Conservation (phyloP, 768 basidiomycete genomes). For the Mycena pura region DNA sequence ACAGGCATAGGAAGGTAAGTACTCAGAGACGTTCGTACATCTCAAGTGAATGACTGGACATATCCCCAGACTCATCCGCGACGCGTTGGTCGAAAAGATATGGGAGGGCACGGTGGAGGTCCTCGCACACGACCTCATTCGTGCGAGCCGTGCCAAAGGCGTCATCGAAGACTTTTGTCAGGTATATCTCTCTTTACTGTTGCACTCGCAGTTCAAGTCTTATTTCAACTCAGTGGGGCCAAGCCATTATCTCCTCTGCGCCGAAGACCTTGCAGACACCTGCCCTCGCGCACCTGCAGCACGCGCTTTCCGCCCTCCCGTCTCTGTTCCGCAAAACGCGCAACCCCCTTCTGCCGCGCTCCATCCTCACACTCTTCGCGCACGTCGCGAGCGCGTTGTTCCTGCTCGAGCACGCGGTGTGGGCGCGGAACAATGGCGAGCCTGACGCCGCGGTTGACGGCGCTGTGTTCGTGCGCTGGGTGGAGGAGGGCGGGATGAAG, state of each 20-base stretch:
- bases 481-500: slow-evolving; percentile 20
- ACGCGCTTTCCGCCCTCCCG: slow-evolving; percentile 48
- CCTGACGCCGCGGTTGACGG: slow-evolving; percentile 7
- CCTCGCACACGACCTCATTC: slow-evolving; percentile 68
- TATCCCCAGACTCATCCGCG: slow-evolving; percentile 57
- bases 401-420: slow-evolving; percentile 74
- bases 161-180: slow-evolving; percentile 54
- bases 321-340: slow-evolving; percentile 45
- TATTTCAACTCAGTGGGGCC: slow-evolving; percentile 55
- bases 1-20: slow-evolving; percentile 66
- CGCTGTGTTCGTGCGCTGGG: slow-evolving; percentile 24
- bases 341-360: slow-evolving; percentile 56
- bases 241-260: slow-evolving; percentile 46
- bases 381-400: slow-evolving; percentile 53
- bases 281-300: slow-evolving; percentile 40
- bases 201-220: not conserved
- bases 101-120: slow-evolving; percentile 83
- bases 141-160: slow-evolving; percentile 53
- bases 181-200: slow-evolving; percentile 38
- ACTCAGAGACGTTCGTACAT: not conserved
- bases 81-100: slow-evolving; percentile 78
- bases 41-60: not conserved
- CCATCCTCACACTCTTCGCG: slow-evolving; percentile 65
- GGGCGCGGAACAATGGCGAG: slow-evolving; percentile 47
- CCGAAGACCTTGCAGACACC: slow-evolving; percentile 31